Conservation (phyloP, 2,329 filamentous ascomycete genomes). For the Alternaria novae-zelandiae region DNA sequence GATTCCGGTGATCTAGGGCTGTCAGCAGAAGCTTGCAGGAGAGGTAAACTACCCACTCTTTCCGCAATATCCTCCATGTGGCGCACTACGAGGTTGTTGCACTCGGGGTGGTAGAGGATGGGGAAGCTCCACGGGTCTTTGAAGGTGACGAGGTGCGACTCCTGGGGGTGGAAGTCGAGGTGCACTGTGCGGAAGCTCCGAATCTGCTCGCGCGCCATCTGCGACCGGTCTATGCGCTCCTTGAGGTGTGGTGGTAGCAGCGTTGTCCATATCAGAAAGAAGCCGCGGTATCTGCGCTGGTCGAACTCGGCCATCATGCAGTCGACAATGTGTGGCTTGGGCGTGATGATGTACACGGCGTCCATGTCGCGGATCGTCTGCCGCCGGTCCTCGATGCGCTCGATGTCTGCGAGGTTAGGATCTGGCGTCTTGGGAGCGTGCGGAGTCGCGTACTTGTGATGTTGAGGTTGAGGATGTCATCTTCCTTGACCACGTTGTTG, state of each 20-base stretch:
- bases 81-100: slow-evolving; percentile 79
- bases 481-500: slow-evolving; percentile 89
- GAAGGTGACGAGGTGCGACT: slow-evolving; percentile 91
- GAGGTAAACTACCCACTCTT: slow-evolving; percentile 66
- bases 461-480: slow-evolving; percentile 96
- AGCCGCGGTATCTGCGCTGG: slow-evolving; percentile 77
- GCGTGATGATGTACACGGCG: slow-evolving; percentile 89
- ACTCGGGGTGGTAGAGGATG: slow-evolving; percentile 86
- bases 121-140: slow-evolving; percentile 96
- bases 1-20: slow-evolving; percentile 74
- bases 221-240: slow-evolving; percentile 75
- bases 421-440: neutral
- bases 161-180: slow-evolving; percentile 87
- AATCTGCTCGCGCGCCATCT: slow-evolving; percentile 73
- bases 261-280: slow-evolving; percentile 85
- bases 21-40: slow-evolving; percentile 3
- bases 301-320: slow-evolving; percentile 94
- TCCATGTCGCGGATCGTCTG: slow-evolving; percentile 88
- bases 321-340: slow-evolving; percentile 86
- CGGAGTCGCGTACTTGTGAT: slow-evolving; percentile 76
- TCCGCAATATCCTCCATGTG: slow-evolving; percentile 88
- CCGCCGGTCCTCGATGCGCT: slow-evolving; percentile 87
- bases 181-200: slow-evolving; percentile 82
- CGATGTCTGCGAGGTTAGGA: slow-evolving; percentile 74
- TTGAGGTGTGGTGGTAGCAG: slow-evolving; percentile 74